Percentiles rank a stretch among this genome's conserved stretches.
phyloP scores from a whole-genome alignment of 2,329 filamentous ascomycete species.

The Lasiodiplodia sp. region DNA sequence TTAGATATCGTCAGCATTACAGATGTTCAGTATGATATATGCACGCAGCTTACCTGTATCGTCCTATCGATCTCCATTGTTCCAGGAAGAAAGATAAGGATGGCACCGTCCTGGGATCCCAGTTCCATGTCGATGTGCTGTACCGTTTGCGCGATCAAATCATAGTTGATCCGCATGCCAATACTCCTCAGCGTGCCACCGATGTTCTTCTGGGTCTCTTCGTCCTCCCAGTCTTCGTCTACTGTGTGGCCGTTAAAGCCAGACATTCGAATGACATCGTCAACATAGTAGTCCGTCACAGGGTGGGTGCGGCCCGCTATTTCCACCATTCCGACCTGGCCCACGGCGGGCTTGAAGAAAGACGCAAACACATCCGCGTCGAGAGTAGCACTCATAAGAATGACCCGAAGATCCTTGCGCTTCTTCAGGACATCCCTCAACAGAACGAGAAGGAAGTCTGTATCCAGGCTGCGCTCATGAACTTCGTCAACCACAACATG shows the following conservation, averaged over 20 bases:
- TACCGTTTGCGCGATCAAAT: constrained; percentile 81
- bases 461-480: constrained; percentile 93
- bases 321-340: constrained; percentile 79
- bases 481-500: constrained; percentile 97
- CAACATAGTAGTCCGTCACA: constrained; percentile 87
- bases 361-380: constrained; percentile 84
- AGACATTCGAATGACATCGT: constrained; percentile 83
- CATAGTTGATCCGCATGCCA: constrained; percentile 88
- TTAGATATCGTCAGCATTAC: constrained; percentile 1
- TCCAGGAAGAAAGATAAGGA: constrained; percentile 94
- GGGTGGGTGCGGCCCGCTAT: constrained; percentile 90
- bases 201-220: constrained; percentile 51
- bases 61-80: constrained; percentile 89
- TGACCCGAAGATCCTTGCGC: constrained; percentile 82
- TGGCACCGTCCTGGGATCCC: constrained; percentile 76
- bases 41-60: constrained; percentile 55
- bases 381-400: constrained; percentile 96
- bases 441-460: constrained; percentile 89
- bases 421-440: constrained; percentile 80
- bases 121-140: constrained; percentile 82
- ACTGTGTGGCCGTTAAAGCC: constrained; percentile 67
- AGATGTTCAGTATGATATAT: not conserved
- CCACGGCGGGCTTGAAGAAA: constrained; percentile 75
- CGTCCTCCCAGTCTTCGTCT: constrained; percentile 61
- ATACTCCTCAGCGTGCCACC: constrained; percentile 53